phyloP scores from a whole-genome alignment of 768 basidiomycete genomes.

The Collybia mongolica region DNA sequence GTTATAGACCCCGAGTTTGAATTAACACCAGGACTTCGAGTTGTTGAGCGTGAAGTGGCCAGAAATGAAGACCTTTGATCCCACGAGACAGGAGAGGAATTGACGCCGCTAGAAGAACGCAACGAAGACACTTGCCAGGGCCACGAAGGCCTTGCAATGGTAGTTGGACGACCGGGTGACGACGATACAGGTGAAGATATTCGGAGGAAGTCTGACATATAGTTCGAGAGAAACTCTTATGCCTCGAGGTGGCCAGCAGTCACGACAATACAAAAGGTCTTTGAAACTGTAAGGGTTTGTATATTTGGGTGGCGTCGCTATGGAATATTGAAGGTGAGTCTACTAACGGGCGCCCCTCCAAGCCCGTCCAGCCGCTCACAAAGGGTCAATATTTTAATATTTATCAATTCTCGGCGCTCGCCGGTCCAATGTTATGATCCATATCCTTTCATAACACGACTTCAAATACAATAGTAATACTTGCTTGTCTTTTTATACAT shows the following conservation, averaged over 20 bases:
- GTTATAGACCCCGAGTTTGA: constrained; percentile 30
- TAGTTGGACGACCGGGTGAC: constrained; percentile 46
- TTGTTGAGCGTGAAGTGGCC: constrained; percentile 11
- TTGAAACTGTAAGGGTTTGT: too few relatives aligned
- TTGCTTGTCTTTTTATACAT: not conserved
- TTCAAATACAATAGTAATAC: not conserved
- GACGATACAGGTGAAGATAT: constrained; percentile 37
- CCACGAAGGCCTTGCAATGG: constrained; percentile 62
- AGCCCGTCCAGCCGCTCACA: too few relatives aligned
- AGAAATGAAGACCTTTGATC: constrained; percentile 12
- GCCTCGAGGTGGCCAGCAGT: not conserved
- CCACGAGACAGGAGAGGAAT: constrained; percentile 14
- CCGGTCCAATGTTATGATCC: too few relatives aligned
- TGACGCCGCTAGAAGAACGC: constrained; percentile 20
- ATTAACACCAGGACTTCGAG: constrained; percentile 8
- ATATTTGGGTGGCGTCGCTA: too few relatives aligned
- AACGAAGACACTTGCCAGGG: constrained; percentile 33
- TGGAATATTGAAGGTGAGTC: too few relatives aligned
- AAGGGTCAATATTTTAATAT: too few relatives aligned
- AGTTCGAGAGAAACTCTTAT: constrained; percentile 9
- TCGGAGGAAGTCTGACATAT: constrained; percentile 39
- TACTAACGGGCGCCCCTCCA: too few relatives aligned
- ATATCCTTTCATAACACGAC: not conserved
- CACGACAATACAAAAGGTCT: not conserved
- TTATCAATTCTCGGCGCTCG: too few relatives aligned